phyloP scores from a whole-genome alignment of 2,329 filamentous ascomycete species.

The Fonsecaea nubica region DNA sequence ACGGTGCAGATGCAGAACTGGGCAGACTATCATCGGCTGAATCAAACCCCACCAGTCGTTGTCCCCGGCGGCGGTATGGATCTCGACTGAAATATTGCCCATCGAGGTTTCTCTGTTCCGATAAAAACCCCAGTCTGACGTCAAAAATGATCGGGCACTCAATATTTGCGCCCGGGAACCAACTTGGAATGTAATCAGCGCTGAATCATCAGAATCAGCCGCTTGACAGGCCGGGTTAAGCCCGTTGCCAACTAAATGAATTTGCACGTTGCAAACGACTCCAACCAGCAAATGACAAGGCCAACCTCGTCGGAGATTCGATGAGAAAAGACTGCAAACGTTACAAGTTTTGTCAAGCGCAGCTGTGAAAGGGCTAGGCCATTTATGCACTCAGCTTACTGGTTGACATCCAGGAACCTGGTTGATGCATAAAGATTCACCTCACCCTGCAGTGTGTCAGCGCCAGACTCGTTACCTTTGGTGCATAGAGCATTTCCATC shows the following conservation, averaged over 20 bases:
- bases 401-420: not conserved
- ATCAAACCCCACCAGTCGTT: constrained; percentile 21
- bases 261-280: not conserved
- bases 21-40: constrained; percentile 24
- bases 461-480: not conserved
- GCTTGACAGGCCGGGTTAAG: not conserved
- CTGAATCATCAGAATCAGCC: constrained; percentile 8
- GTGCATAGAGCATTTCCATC: not conserved
- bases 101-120: not conserved
- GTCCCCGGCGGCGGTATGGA: constrained; percentile 37
- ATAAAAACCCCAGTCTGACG: not conserved
- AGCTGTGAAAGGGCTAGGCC: not conserved
- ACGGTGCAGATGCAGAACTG: constrained; percentile 27
- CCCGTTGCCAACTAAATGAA: not conserved
- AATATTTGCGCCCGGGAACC: not conserved
- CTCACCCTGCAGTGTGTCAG: constrained; percentile 4
- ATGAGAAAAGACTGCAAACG: not conserved
- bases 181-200: constrained; percentile 10
- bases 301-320: not conserved
- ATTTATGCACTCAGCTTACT: not conserved
- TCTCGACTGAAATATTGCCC: constrained; percentile 28
- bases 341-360: not conserved
- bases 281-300: not conserved
- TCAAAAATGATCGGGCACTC: not conserved
- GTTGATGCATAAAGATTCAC: not conserved